A percentile compares a stretch with the other conserved stretches of the same genome.
phyloP scores from a whole-genome alignment of 352 stramenopile species.

The Paralagenidium karlingii region DNA sequence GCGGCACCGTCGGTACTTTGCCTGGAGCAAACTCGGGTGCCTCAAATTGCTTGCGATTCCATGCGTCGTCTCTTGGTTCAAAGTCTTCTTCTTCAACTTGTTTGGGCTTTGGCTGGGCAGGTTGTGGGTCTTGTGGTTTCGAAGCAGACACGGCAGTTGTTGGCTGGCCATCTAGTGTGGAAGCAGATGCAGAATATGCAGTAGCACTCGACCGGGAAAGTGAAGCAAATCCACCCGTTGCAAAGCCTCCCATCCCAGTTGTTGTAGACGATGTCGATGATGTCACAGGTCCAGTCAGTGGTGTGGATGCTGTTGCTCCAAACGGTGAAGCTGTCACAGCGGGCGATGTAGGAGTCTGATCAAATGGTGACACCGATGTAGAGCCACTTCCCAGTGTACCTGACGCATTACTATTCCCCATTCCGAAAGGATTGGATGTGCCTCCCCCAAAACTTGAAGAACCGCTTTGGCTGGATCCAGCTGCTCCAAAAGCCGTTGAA shows the following conservation, averaged over 20 bases:
- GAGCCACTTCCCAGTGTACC: too few species aligned
- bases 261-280: background rate
- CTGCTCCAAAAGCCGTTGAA: constrained; percentile 11
- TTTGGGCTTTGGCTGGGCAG: constrained; percentile 4
- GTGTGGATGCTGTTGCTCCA: background rate
- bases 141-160: too few species aligned
- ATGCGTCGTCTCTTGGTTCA: constrained; percentile 35
- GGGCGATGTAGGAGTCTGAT: too few species aligned
- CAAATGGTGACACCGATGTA: too few species aligned
- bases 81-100: constrained; percentile 10
- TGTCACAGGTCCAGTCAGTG: background rate
- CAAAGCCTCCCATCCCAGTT: background rate
- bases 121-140: too few species aligned
- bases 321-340: background rate
- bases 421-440: too few species aligned
- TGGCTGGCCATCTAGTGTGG: too few species aligned
- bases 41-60: constrained; percentile 48
- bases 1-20: constrained; percentile 46
- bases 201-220: background rate
- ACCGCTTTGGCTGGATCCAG: too few species aligned
- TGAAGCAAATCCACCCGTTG: background rate
- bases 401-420: too few species aligned
- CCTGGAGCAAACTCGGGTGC: constrained; percentile 33
- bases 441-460: too few species aligned
- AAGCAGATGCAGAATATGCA: too few species aligned